Percentiles rank a stretch among this genome's conserved stretches.
These are phyloP conservation scores for Peronospora belbahrii DNA, from an alignment of 352 stramenopile species.

Conservation along the genomic window DNA sequence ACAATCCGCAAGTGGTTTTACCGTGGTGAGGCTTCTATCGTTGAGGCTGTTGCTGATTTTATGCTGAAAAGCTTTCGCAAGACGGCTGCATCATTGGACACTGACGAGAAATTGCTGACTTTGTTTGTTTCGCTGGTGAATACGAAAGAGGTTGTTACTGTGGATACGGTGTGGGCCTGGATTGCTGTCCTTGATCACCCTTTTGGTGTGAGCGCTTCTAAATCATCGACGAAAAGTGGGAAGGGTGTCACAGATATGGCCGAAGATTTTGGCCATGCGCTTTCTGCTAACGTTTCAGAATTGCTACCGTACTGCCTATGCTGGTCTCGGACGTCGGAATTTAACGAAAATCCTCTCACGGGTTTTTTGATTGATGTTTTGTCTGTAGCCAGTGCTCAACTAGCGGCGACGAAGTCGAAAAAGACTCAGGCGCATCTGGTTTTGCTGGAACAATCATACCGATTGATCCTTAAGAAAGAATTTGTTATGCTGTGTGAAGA, in stretches of 20 bases:
- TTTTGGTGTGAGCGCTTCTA: constrained; percentile 27
- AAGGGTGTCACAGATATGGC: constrained; percentile 24
- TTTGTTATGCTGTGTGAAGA: constrained; percentile 42
- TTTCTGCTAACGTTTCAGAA: constrained; percentile 30
- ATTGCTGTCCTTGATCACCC: constrained; percentile 47
- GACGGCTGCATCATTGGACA: constrained; percentile 12
- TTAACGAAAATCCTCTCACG: constrained; percentile 39
- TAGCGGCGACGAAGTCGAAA: constrained; percentile 27
- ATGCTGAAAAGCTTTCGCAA: constrained; percentile 41
- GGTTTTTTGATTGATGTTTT: constrained; percentile 58
- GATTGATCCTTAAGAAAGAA: constrained; percentile 59
- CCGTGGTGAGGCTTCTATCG: constrained; percentile 19
- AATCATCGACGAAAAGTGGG: constrained; percentile 1
- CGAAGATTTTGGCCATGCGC: constrained; percentile 32
- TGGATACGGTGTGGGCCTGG: constrained; percentile 39
- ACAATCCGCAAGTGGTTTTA: constrained; percentile 44
- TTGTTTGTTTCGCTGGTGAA: constrained; percentile 49
- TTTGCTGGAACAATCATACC: constrained; percentile 42
- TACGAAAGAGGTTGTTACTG: constrained; percentile 15
- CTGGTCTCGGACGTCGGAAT: constrained; percentile 49
- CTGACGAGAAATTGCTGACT: constrained; percentile 53
- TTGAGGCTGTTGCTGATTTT: constrained; percentile 47
- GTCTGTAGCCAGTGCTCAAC: constrained; percentile 29
- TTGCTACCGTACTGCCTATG: constrained; percentile 53
- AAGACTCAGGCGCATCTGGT: constrained; percentile 31